Conservation (phyloP, 441 rosid genomes). For the Erodium trifolium region DNA sequence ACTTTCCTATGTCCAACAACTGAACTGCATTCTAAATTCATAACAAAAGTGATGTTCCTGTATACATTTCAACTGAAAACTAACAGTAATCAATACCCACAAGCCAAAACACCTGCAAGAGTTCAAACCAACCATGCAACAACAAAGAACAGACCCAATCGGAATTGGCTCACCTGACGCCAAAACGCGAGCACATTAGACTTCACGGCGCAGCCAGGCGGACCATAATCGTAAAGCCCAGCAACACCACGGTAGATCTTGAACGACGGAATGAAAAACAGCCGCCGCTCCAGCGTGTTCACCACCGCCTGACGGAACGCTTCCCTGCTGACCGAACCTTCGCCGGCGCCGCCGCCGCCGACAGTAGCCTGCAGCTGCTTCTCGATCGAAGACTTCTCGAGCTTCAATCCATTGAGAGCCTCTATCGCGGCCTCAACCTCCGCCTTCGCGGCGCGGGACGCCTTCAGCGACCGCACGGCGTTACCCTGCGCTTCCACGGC, state of each 20-base stretch:
- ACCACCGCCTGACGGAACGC: slow-evolving; percentile 65
- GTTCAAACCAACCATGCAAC: no score
- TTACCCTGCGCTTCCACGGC: slow-evolving; percentile 64
- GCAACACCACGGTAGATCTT: slow-evolving; percentile 85
- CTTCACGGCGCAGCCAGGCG: slow-evolving; percentile 78
- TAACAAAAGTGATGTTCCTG: no score
- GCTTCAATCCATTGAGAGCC: slow-evolving; percentile 47
- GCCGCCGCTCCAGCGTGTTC: slow-evolving; percentile 68
- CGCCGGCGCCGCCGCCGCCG: slow-evolving; percentile 28
- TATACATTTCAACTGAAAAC: no score
- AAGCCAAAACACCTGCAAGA: no score
- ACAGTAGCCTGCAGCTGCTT: slow-evolving; percentile 50
- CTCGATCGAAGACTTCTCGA: slow-evolving; percentile 68
- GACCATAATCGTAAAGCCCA: slow-evolving; percentile 77
- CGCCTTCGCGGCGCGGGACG: slow-evolving; percentile 38
- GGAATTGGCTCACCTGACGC: slow-evolving; percentile 54
- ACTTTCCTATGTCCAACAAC: no score
- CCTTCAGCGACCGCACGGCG: slow-evolving; percentile 68
- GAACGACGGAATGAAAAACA: slow-evolving; percentile 70
- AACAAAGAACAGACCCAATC: background rate
- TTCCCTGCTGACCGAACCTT: slow-evolving; percentile 42
- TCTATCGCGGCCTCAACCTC: slow-evolving; percentile 72
- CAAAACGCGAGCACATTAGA: slow-evolving; percentile 68
- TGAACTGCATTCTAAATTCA: no score
- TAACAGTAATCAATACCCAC: no score